Evolutionary conservation across 139 green algal species (phyloP), one percentile per base, ranked within the genome.

Genomic region (Chlorella sp.): DNA sequence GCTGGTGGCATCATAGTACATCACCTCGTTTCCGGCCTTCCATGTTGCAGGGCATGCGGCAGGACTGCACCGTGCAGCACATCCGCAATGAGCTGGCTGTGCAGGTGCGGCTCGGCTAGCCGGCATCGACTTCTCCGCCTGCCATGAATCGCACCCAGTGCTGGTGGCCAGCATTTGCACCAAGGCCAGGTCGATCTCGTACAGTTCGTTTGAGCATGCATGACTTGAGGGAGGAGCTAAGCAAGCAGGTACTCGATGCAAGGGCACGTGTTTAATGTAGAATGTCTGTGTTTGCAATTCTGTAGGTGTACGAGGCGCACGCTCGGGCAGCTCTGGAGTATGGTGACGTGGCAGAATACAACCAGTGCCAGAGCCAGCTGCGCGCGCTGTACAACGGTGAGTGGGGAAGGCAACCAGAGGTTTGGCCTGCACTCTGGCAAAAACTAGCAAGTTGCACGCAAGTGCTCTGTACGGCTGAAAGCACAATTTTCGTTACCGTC

Each of bases 311-410:
- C 80, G 96, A 99, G 91, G 95, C 95, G 12, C 95, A 98, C 78
- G 97, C 92, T 0, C 91, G 97, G 3, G 95, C 95, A 18, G 93
- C 95, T 7, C 91, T 99, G 12, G 97, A 98, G 94, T 98, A 99
- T 87, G 96, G 96, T 34, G 97, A 99, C 85, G 77, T 95, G 15
- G 95, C 94, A 0, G 97, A 99, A 87, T 99, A 96, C 94, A 99
- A 98, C 89, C 96, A 98, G 94, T 99, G 97, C 93, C 97, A 99
- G 92, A 93, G 92, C 32, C 95, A 97, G 92, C 94, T 99, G 53
- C 89, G 89, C 37, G 83, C 34, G 78, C 86, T 94, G 69, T 83
- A 91, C 61, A 69, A 85, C 12, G 88, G 83, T 88, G 81, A 18
- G 86, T 4, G 40, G 18, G 37, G 37, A n/a, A 57, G 9, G 42